These are phyloP conservation scores for Falciphora oryzae DNA, from an alignment of 2,329 filamentous ascomycete species.

Conservation along the genomic window DNA sequence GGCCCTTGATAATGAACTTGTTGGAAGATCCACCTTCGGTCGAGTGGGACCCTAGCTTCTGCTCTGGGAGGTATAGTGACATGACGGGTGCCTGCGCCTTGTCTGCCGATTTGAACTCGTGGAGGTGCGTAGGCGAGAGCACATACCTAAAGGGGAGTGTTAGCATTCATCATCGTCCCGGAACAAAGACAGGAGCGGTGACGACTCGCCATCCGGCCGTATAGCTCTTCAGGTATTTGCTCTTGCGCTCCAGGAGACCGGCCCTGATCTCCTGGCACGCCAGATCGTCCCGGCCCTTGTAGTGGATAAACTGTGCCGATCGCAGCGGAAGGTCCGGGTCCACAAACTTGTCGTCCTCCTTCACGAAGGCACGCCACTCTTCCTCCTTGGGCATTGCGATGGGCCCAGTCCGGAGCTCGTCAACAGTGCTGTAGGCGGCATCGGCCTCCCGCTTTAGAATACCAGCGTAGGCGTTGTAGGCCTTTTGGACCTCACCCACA, in stretches of 20 bases:
- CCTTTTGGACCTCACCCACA: slow-evolving; percentile 95
- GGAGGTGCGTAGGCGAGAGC: slow-evolving; percentile 89
- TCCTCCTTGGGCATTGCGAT: slow-evolving; percentile 90
- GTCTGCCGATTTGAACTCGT: slow-evolving; percentile 98
- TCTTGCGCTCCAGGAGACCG: slow-evolving; percentile 92
- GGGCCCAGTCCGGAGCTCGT: slow-evolving; percentile 76
- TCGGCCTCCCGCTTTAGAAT: slow-evolving; percentile 91
- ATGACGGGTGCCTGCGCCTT: slow-evolving; percentile 88
- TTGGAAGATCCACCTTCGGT: slow-evolving; percentile 77
- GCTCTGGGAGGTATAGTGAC: slow-evolving; percentile 91
- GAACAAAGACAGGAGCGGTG: slow-evolving; percentile 28
- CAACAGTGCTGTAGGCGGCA: slow-evolving; percentile 68
- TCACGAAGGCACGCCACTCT: slow-evolving; percentile 83
- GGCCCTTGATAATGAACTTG: slow-evolving; percentile 96
- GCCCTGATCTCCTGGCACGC: slow-evolving; percentile 78
- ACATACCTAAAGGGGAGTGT: slow-evolving; percentile 66
- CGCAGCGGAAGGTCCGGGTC: slow-evolving; percentile 77
- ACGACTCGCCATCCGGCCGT: slow-evolving; percentile 71
- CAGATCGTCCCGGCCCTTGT: slow-evolving; percentile 83
- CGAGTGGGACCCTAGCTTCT: slow-evolving; percentile 91
- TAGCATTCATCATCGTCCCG: not conserved
- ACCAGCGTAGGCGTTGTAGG: slow-evolving; percentile 87
- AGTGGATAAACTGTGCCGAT: slow-evolving; percentile 75
- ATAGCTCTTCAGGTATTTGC: slow-evolving; percentile 97
- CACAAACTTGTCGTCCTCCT: slow-evolving; percentile 77